Conservation (phyloP, 768 basidiomycete genomes). For the Trametes cingulata region DNA sequence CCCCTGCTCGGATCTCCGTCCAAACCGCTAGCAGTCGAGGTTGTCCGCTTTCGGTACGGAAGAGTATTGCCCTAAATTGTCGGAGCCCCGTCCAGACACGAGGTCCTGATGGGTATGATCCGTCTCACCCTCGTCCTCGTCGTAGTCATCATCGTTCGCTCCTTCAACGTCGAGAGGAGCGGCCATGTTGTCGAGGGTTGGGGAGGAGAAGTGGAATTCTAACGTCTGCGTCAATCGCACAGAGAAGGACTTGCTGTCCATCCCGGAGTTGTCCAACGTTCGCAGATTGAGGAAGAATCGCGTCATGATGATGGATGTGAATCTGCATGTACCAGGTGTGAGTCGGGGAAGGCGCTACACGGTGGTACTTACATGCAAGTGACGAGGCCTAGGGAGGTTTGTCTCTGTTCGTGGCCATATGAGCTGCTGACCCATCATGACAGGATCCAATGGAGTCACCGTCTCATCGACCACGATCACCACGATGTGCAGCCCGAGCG, state of each 20-base stretch:
- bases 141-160: neutral
- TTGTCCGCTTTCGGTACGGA: neutral
- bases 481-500: neutral
- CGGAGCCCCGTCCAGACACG: neutral
- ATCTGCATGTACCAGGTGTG: neutral
- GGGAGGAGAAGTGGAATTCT: conserved; percentile 1
- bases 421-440: neutral
- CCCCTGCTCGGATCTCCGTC: neutral
- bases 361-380: neutral
- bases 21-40: neutral
- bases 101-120: neutral
- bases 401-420: neutral
- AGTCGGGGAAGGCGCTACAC: neutral
- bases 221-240: neutral
- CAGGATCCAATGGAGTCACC: neutral
- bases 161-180: conserved; percentile 7
- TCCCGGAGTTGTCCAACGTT: neutral
- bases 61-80: neutral
- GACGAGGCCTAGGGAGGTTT: neutral
- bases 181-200: conserved; percentile 3
- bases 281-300: conserved; percentile 15
- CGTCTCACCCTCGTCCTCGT: neutral
- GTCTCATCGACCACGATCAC: neutral
- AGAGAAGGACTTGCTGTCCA: neutral
- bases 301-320: conserved; percentile 12